Base-by-base conservation (phyloP, 2,329 filamentous ascomycete genomes). In the Chaetomium globosum region DNA sequence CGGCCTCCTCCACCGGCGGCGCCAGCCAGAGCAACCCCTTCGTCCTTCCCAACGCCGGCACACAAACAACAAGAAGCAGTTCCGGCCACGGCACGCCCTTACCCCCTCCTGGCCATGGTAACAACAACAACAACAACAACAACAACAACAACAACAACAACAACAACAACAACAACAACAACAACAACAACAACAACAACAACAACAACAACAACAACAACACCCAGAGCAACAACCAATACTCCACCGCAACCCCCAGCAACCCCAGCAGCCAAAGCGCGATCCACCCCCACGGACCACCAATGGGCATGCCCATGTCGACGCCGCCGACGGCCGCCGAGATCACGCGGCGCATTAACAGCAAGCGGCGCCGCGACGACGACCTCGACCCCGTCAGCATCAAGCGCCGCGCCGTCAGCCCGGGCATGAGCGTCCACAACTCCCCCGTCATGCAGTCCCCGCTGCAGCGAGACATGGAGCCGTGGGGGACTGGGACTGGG, bases 361-460 rank as follows among this genome's bases (percentile, higher is more conserved):
- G 85, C 76, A 95, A 94, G 76, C 88, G 94, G n/a, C 86, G 92
- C 26, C 85, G 93, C 28, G 94, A 97, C 68, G 93, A 97, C 73
- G 93, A 97, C 73, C 89, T 97, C 64, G 93, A 98, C 74, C 89
- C 91, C 1, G 85, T 88, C 48, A 91, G 89, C 67, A 93, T 97
- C 80, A 98, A 98, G 78, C 86, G 94, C 19, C 87, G 94, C 52
- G 94, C 94, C 28, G 94, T 98, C 2, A 95, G 91, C 65, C 94
- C 94, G 0, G 92, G 93, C 19, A 88, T 97, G 82, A 96, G 92
- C 75, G 89, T 90, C 1, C 92, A 96, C 73, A 96, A 94, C 77
- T 96, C 91, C 67, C 94, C 94, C 1, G 83, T 97, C 43, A 85
- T 94, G 71, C 92, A 97, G 75, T 94, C 91, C 63, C 92, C 93